Conservation (phyloP, 176 grass and related monocot species). For the Musa schizocarpa region DNA sequence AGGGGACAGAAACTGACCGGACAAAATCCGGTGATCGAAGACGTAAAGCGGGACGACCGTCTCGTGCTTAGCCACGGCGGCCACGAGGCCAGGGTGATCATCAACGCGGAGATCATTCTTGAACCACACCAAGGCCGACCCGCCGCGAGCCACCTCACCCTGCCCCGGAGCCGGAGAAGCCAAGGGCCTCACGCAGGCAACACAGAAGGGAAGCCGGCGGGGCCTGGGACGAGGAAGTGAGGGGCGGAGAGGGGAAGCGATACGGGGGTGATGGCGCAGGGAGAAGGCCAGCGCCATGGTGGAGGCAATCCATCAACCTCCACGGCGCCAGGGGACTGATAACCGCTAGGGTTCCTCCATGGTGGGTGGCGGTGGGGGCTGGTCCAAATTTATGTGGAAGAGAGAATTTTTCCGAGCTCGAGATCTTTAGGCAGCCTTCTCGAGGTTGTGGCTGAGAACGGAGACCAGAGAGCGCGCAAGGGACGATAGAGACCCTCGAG, state of each 20-base stretch:
- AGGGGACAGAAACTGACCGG: slow-evolving; percentile 29
- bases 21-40: slow-evolving; percentile 77
- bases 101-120: slow-evolving; percentile 90
- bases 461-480: neutral
- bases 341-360: slow-evolving; percentile 49
- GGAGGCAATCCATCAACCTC: slow-evolving; percentile 42
- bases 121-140: slow-evolving; percentile 78
- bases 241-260: slow-evolving; percentile 10
- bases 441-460: neutral
- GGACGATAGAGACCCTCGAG: neutral
- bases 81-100: slow-evolving; percentile 67
- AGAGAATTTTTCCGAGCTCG: neutral
- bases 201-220: slow-evolving; percentile 1
- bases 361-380: slow-evolving; percentile 7
- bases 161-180: neutral
- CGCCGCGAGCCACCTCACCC: slow-evolving; percentile 10
- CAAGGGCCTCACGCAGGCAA: slow-evolving; percentile 3
- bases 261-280: slow-evolving; percentile 20
- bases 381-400: slow-evolving; percentile 42
- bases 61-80: slow-evolving; percentile 44
- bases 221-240: neutral
- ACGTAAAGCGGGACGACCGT: slow-evolving; percentile 78
- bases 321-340: slow-evolving; percentile 26
- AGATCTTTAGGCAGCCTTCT: neutral
- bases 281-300: slow-evolving; percentile 58